Conservation (phyloP, 768 basidiomycete species). For the Podaxis rugospora region DNA sequence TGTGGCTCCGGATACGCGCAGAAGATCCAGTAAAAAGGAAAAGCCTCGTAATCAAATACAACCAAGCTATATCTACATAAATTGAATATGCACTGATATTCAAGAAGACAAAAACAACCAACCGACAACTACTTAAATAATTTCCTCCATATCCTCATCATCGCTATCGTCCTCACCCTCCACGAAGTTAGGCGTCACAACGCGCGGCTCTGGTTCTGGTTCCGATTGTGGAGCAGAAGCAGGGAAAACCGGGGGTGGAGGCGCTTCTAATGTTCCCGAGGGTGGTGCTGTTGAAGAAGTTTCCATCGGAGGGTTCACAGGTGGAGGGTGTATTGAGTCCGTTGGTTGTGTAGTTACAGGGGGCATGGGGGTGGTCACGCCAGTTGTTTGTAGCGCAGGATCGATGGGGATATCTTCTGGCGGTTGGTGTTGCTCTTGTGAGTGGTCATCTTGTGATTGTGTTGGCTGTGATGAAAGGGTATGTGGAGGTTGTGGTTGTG, state of each 20-base stretch:
- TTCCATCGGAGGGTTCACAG: background rate
- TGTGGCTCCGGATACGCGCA: background rate
- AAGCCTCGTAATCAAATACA: background rate
- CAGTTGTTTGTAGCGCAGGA: background rate
- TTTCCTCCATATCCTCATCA: constrained; percentile 43
- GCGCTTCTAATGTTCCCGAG: background rate
- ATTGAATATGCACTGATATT: background rate
- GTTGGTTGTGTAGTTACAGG: background rate
- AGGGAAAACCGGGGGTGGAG: constrained; percentile 1
- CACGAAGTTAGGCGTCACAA: background rate
- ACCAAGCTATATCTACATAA: background rate
- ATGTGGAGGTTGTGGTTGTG: background rate
- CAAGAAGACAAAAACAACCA: background rate
- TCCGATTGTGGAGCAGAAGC: constrained; percentile 2
- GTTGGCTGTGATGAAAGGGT: background rate
- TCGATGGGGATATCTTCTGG: background rate
- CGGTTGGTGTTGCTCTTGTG: background rate
- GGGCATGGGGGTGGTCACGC: background rate
- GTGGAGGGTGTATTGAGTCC: background rate
- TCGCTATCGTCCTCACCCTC: constrained; percentile 28
- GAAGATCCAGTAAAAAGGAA: background rate
- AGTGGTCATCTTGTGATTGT: background rate
- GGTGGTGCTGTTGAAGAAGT: background rate
- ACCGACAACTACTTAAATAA: constrained; percentile 24
- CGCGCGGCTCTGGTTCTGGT: background rate